A percentile compares a stretch with the other conserved stretches of the same genome.
Evolutionary conservation across 495 filamentous ascomycete genomes (phyloP).

Genomic region (Aspergillus olivimuriae): DNA sequence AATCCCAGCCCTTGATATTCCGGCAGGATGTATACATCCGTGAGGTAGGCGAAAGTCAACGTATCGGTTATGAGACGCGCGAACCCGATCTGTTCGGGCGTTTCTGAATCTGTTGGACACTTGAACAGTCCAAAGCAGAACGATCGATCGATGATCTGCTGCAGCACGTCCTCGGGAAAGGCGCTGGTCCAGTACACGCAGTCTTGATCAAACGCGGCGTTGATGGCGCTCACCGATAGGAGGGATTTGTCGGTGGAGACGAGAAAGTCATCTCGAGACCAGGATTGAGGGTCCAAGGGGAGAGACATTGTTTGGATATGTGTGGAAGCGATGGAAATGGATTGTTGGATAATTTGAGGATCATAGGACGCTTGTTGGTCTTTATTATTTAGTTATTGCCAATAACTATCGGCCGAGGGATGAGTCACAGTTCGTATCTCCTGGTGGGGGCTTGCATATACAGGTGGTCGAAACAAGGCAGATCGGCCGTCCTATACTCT

Average conservation of each 20-base stretch:
- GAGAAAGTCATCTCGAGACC: constrained; percentile 28
- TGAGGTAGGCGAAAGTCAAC: constrained; percentile 60
- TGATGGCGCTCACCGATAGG: constrained; percentile 43
- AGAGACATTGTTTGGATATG: constrained; percentile 12
- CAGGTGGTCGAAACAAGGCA: no score
- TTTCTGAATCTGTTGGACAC: neutral
- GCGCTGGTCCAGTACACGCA: constrained; percentile 50
- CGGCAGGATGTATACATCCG: constrained; percentile 57
- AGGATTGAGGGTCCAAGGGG: constrained; percentile 7
- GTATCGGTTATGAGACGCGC: constrained; percentile 59
- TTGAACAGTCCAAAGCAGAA: constrained; percentile 51
- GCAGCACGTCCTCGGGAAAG: constrained; percentile 30
- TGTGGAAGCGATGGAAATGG: no score
- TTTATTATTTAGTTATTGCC: no score
- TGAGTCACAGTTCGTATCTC: no score
- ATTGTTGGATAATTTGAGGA: no score
- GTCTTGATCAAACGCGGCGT: constrained; percentile 44
- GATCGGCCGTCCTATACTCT: no score
- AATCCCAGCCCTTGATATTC: constrained; percentile 55
- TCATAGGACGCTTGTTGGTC: no score
- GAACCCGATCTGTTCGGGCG: constrained; percentile 45
- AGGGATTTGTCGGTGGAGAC: constrained; percentile 46
- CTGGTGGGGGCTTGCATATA: no score
- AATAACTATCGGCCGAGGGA: no score
- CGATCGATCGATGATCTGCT: constrained; percentile 43